These are phyloP conservation scores for Cytospora leucostoma DNA, from an alignment of 2,329 filamentous ascomycete genomes.

Conservation along the genomic window DNA sequence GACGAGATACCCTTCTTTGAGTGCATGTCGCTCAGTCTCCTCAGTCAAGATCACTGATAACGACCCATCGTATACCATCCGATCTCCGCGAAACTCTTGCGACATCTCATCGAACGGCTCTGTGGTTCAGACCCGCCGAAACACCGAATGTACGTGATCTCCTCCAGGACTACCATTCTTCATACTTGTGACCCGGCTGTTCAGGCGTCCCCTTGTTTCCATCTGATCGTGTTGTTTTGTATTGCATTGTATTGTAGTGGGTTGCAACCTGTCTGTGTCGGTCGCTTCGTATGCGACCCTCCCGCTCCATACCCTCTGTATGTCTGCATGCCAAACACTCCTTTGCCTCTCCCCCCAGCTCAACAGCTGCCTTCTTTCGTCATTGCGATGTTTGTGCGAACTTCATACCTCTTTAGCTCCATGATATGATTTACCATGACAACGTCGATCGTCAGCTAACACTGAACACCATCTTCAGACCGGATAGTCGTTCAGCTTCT, in stretches of 20 bases:
- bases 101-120: constrained; percentile 30
- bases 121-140: constrained; percentile 41
- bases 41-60: not conserved
- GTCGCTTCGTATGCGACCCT: constrained; percentile 26
- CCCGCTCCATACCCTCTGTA: constrained; percentile 25
- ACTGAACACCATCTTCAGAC: constrained; percentile 10
- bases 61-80: constrained; percentile 16
- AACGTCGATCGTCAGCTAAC: constrained; percentile 10
- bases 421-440: constrained; percentile 1
- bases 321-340: constrained; percentile 1
- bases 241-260: constrained; percentile 31
- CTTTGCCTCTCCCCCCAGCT: constrained; percentile 22
- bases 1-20: constrained; percentile 16
- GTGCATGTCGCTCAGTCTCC: not conserved
- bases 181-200: constrained; percentile 37
- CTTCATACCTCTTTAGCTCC: constrained; percentile 26
- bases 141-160: constrained; percentile 47
- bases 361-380: constrained; percentile 15
- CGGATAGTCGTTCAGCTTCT: constrained; percentile 3
- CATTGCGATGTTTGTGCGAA: not conserved
- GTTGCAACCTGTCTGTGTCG: constrained; percentile 27
- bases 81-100: constrained; percentile 24
- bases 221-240: constrained; percentile 11
- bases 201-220: constrained; percentile 35
- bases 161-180: constrained; percentile 31